Conservation (phyloP, 805 yeast genomes). For the Kuraishia ogatae region DNA sequence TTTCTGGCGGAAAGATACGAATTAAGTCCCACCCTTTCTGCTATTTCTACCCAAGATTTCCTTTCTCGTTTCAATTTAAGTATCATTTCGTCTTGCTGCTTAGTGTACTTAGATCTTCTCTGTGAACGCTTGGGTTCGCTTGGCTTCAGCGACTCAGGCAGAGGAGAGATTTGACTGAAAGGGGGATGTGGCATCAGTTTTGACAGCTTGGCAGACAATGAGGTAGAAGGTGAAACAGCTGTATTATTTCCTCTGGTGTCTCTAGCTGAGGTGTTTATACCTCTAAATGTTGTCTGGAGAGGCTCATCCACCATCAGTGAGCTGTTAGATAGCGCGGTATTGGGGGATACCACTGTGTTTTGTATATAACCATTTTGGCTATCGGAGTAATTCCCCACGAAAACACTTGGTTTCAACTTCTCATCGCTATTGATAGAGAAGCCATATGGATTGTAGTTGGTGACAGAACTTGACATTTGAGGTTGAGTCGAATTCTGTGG, state of each 20-base stretch:
- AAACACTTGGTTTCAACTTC: background rate
- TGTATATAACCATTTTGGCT: background rate
- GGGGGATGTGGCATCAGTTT: constrained; percentile 39
- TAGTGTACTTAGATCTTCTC: constrained; percentile 60
- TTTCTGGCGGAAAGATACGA: constrained; percentile 68
- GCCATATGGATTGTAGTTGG: background rate
- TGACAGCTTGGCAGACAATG: constrained; percentile 6
- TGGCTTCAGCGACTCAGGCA: constrained; percentile 33
- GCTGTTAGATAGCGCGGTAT: background rate
- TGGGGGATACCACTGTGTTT: background rate
- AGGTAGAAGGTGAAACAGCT: background rate
- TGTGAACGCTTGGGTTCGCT: constrained; percentile 40
- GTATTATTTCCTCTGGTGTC: too few species aligned
- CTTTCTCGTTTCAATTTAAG: constrained; percentile 54
- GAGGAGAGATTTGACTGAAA: constrained; percentile 28
- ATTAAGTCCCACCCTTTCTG: constrained; percentile 54
- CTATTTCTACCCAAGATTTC: constrained; percentile 67
- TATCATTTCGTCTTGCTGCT: constrained; percentile 60
- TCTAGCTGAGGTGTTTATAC: too few species aligned
- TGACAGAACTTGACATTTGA: background rate
- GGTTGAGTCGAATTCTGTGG: background rate
- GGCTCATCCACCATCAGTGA: background rate
- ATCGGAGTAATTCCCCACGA: background rate
- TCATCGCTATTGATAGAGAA: background rate
- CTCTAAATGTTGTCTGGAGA: background rate